Evolutionary conservation across 192 early-diverging fungal species (phyloP).

Genomic region (Coemansia sp.): DNA sequence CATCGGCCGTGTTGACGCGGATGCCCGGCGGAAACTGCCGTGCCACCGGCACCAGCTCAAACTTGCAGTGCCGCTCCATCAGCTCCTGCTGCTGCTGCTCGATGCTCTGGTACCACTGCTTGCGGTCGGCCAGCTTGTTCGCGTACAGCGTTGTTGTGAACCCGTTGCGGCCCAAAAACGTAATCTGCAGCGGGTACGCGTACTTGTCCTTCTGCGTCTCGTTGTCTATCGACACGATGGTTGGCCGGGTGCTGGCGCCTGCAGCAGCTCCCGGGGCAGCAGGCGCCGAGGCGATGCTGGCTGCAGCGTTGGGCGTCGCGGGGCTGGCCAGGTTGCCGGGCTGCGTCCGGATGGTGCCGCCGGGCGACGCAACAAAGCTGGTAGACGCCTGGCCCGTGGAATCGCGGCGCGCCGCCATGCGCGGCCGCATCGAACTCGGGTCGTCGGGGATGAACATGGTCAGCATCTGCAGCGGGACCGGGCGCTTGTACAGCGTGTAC

Average conservation of each 20-base stretch:
- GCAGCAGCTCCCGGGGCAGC: slow-evolving; percentile 1
- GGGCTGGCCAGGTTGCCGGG: slow-evolving; percentile 13
- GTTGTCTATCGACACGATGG: slow-evolving; percentile 38
- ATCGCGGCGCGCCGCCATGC: slow-evolving; percentile 48
- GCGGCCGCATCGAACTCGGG: slow-evolving; percentile 36
- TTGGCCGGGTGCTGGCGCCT: slow-evolving; percentile 9
- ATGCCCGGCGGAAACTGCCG: slow-evolving; percentile 49
- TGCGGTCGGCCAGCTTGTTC: slow-evolving; percentile 65
- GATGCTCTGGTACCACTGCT: slow-evolving; percentile 84
- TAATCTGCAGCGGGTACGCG: slow-evolving; percentile 72
- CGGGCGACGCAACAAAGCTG: slow-evolving; percentile 14
- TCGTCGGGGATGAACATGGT: slow-evolving; percentile 61
- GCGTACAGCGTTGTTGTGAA: slow-evolving; percentile 73
- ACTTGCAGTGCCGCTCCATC: slow-evolving; percentile 49
- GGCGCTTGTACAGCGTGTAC: slow-evolving; percentile 58
- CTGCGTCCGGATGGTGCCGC: slow-evolving; percentile 6
- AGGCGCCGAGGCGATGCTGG: neutral
- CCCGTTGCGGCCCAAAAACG: slow-evolving; percentile 70
- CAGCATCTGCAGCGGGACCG: slow-evolving; percentile 81
- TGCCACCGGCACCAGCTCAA: slow-evolving; percentile 51
- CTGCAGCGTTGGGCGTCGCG: neutral
- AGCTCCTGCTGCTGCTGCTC: slow-evolving; percentile 51
- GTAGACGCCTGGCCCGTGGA: slow-evolving; percentile 11
- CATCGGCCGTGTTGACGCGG: slow-evolving; percentile 50
- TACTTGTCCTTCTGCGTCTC: slow-evolving; percentile 55